phyloP scores from a whole-genome alignment of 2,329 filamentous ascomycete species.

The Passalora sequoiae region DNA sequence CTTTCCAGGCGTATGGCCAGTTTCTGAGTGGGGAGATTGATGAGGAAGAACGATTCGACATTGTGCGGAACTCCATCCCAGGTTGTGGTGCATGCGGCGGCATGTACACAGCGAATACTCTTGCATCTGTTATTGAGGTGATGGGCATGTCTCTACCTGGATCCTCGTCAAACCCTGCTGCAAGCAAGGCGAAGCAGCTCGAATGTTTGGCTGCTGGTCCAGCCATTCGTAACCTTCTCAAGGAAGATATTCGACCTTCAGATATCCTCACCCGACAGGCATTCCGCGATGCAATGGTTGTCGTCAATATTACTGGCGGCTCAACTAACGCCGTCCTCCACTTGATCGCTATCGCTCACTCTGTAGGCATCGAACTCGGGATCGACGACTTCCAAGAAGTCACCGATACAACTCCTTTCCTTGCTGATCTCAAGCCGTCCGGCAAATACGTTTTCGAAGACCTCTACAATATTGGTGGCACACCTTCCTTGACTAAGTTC shows the following conservation, averaged over 20 bases:
- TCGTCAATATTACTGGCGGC: constrained; percentile 48
- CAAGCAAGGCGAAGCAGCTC: constrained; percentile 47
- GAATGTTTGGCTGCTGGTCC: constrained; percentile 48
- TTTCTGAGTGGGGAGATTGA: constrained; percentile 87
- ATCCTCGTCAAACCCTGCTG: constrained; percentile 48
- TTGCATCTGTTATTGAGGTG: constrained; percentile 48
- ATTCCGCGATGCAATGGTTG: constrained; percentile 49
- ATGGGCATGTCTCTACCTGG: constrained; percentile 50
- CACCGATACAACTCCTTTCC: constrained; percentile 46
- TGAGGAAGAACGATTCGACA: constrained; percentile 87
- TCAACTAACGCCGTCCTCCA: constrained; percentile 50
- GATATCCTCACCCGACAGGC: constrained; percentile 48
- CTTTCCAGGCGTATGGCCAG: constrained; percentile 96
- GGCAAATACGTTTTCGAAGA: constrained; percentile 57
- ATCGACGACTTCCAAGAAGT: constrained; percentile 50
- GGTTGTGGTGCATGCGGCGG: constrained; percentile 79
- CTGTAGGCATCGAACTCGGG: constrained; percentile 46
- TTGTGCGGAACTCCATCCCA: constrained; percentile 86
- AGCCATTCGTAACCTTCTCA: constrained; percentile 48
- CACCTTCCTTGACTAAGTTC: constrained; percentile 47
- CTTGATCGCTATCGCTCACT: constrained; percentile 49
- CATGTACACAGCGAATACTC: constrained; percentile 58
- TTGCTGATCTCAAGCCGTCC: constrained; percentile 49
- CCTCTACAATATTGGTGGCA: constrained; percentile 51
- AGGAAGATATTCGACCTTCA: constrained; percentile 46